Conservation (phyloP, 169 alveolate genomes). For the Fabrea salina region DNA sequence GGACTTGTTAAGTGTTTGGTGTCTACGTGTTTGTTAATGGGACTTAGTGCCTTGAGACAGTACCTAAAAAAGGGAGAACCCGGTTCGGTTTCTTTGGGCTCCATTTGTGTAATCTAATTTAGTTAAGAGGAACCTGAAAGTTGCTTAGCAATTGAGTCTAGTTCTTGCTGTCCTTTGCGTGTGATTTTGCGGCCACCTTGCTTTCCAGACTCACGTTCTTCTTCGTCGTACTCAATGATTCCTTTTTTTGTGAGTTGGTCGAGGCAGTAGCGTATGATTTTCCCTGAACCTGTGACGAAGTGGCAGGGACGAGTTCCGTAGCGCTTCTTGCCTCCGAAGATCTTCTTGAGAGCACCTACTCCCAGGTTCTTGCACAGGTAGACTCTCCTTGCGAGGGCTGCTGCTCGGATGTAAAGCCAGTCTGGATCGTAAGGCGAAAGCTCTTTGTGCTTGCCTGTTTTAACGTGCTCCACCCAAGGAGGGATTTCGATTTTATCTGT, state of each 20-base stretch:
- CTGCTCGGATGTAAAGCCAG: constrained; percentile 96
- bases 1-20: too few relatives aligned
- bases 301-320: constrained; percentile 90
- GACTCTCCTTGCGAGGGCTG: constrained; percentile 93
- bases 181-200: constrained; percentile 67
- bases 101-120: too few relatives aligned
- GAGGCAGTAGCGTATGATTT: constrained; percentile 92
- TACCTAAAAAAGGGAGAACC: too few relatives aligned
- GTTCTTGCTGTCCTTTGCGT: constrained; percentile 67
- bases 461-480: constrained; percentile 93
- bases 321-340: constrained; percentile 90
- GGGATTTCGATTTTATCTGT: constrained; percentile 93
- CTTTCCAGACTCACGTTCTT: constrained; percentile 80
- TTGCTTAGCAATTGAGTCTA: constrained; percentile 72
- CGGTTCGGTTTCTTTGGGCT: too few relatives aligned
- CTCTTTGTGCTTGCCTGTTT: constrained; percentile 92
- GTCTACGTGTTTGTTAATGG: too few relatives aligned
- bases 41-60: too few relatives aligned
- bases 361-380: constrained; percentile 94
- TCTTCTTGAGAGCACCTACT: constrained; percentile 88
- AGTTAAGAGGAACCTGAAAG: too few relatives aligned
- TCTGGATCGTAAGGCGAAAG: constrained; percentile 95
- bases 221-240: constrained; percentile 87
- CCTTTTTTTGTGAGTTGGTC: constrained; percentile 92
- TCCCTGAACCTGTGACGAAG: constrained; percentile 92